Conservation (phyloP, 129 eudicot species). For the Flaveria brownii region DNA sequence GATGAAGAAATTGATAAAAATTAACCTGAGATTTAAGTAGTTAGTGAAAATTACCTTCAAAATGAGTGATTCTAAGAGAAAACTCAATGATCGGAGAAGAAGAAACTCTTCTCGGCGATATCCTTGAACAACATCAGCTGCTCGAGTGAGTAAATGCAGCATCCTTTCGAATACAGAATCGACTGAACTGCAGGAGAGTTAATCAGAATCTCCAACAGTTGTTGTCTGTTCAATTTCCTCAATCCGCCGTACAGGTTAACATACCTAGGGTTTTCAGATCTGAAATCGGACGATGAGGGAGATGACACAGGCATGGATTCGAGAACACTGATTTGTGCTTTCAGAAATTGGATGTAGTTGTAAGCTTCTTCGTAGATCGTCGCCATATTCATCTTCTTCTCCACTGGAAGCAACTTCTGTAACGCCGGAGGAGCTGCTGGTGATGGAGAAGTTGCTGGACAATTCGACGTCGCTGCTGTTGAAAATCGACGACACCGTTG, state of each 20-base stretch:
- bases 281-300: neutral
- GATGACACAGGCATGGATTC: slow-evolving; percentile 50
- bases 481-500: slow-evolving; percentile 40
- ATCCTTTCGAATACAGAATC: slow-evolving; percentile 42
- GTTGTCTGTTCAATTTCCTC: slow-evolving; percentile 55
- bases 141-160: slow-evolving; percentile 53
- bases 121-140: slow-evolving; percentile 43
- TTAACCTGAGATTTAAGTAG: neutral
- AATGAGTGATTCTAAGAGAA: slow-evolving; percentile 8
- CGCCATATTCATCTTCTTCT: slow-evolving; percentile 55
- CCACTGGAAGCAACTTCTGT: slow-evolving; percentile 55
- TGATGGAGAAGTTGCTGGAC: slow-evolving; percentile 32
- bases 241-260: slow-evolving; percentile 23
- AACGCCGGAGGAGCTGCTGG: slow-evolving; percentile 45
- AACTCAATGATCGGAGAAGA: slow-evolving; percentile 19
- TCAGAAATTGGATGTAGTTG: slow-evolving; percentile 59
- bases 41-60: slow-evolving; percentile 16
- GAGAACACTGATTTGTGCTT: slow-evolving; percentile 58
- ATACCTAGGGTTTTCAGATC: slow-evolving; percentile 19
- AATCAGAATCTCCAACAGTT: slow-evolving; percentile 58
- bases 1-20: neutral
- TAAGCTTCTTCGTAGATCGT: slow-evolving; percentile 56
- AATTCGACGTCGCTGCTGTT: slow-evolving; percentile 25
- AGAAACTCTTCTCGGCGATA: slow-evolving; percentile 30
- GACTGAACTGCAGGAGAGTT: slow-evolving; percentile 62